A percentile compares a stretch with the other conserved stretches of the same genome.
Evolutionary conservation across 2,329 filamentous ascomycete species (phyloP).

Genomic region (Calycina herbarum): DNA sequence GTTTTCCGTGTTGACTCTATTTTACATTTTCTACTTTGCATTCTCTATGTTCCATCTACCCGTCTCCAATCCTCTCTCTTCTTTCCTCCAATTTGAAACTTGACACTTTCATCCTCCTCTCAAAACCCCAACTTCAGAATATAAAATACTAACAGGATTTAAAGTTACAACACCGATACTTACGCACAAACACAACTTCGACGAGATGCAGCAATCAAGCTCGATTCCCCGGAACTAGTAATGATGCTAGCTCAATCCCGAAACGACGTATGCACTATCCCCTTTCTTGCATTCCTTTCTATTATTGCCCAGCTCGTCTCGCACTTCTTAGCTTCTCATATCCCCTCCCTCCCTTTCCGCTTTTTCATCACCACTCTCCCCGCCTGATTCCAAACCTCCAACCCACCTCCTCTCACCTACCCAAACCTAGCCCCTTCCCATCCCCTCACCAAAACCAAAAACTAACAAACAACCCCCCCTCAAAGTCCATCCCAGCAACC

Average conservation of each 20-base stretch:
- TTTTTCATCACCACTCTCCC: neutral
- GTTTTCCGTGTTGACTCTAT: slow-evolving; percentile 1
- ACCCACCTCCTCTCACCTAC: too few species aligned
- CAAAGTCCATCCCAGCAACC: slow-evolving; percentile 55
- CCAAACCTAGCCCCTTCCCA: too few species aligned
- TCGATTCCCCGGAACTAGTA: slow-evolving; percentile 58
- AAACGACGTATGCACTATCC: slow-evolving; percentile 49
- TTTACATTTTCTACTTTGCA: neutral
- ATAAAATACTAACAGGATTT: neutral
- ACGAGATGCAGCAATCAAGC: slow-evolving; percentile 52
- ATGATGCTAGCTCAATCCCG: slow-evolving; percentile 58
- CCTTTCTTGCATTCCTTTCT: neutral
- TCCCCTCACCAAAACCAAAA: too few species aligned
- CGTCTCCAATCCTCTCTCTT: neutral
- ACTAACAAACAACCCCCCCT: neutral
- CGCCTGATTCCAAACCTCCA: slow-evolving; percentile 5
- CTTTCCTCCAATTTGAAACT: too few species aligned
- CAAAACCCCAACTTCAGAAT: neutral
- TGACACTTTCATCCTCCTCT: neutral
- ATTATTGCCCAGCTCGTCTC: too few species aligned
- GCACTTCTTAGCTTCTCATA: too few species aligned
- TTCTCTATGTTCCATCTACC: neutral
- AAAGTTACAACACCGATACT: slow-evolving; percentile 29
- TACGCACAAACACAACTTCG: slow-evolving; percentile 35
- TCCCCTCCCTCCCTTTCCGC: too few species aligned